Percentiles rank a stretch among this genome's conserved stretches.
Conservation (phyloP, 2,329 filamentous ascomycete species). For the Beauveria australis region DNA sequence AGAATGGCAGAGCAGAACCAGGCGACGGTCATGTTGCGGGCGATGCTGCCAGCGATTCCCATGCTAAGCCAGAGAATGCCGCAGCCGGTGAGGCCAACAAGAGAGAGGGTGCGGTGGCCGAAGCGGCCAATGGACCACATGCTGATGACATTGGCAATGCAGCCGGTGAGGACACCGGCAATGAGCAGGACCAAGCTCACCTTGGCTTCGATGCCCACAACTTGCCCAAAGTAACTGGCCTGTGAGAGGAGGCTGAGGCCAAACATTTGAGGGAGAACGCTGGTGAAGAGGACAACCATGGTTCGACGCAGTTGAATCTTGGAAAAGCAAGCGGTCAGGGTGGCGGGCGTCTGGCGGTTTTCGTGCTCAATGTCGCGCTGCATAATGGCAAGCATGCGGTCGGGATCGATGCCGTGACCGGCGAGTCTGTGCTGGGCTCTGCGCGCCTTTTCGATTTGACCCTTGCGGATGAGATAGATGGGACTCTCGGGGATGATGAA, state of each 20-base stretch:
- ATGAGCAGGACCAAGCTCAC: constrained; percentile 35
- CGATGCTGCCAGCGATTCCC: constrained; percentile 38
- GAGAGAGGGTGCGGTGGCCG: constrained; percentile 31
- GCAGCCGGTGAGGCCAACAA: constrained; percentile 25
- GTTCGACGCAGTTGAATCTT: constrained; percentile 34
- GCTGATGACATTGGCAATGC: constrained; percentile 34
- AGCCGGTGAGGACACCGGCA: constrained; percentile 35
- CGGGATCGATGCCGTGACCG: constrained; percentile 28
- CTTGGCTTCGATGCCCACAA: constrained; percentile 24
- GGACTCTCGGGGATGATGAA: constrained; percentile 43
- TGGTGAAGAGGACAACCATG: constrained; percentile 33
- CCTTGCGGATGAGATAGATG: constrained; percentile 37
- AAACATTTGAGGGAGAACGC: constrained; percentile 34
- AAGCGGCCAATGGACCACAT: constrained; percentile 35
- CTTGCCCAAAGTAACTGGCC: constrained; percentile 32
- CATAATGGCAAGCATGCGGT: constrained; percentile 34
- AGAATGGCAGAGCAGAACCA: constrained; percentile 25
- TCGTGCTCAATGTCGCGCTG: constrained; percentile 39
- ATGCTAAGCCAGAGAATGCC: constrained; percentile 34
- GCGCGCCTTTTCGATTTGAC: constrained; percentile 30
- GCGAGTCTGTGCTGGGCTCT: constrained; percentile 42
- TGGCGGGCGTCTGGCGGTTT: constrained; percentile 20
- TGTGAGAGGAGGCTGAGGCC: constrained; percentile 36
- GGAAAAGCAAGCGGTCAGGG: constrained; percentile 37
- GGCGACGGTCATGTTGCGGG: constrained; percentile 24